These are phyloP conservation scores for Musa balbisiana DNA, from an alignment of 202 grass and related monocot species.

Conservation along the genomic window DNA sequence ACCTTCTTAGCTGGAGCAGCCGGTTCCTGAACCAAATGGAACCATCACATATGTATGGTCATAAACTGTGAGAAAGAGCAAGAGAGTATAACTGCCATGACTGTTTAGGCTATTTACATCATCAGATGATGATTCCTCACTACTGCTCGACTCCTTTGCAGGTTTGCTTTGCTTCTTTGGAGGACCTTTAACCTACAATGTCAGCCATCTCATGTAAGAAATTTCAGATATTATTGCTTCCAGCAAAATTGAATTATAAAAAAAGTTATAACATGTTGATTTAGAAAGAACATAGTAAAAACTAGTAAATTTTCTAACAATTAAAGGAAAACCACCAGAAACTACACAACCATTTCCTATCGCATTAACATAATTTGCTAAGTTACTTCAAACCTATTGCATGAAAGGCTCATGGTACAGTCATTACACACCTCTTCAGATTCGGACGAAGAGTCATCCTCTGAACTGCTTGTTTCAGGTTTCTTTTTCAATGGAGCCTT, in stretches of 20 bases:
- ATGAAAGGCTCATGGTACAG: background rate
- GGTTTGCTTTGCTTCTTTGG: constrained; percentile 16
- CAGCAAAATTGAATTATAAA: too few relatives aligned
- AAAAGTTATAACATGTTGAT: too few relatives aligned
- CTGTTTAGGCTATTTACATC: constrained; percentile 9
- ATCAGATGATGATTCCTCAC: constrained; percentile 26
- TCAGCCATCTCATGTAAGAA: background rate
- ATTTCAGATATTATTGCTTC: background rate
- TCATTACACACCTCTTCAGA: constrained; percentile 44
- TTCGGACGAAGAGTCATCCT: constrained; percentile 35
- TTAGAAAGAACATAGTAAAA: background rate
- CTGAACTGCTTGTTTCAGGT: constrained; percentile 37
- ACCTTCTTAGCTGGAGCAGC: constrained; percentile 7
- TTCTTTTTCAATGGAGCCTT: constrained; percentile 36
- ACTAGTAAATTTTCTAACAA: too few relatives aligned
- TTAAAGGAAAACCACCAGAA: too few relatives aligned
- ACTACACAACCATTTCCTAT: too few relatives aligned
- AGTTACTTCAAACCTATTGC: background rate
- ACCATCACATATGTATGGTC: background rate
- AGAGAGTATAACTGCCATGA: too few relatives aligned
- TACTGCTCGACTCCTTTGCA: constrained; percentile 14
- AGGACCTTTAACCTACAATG: constrained; percentile 18
- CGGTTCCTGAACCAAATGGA: constrained; percentile 19
- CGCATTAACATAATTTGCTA: too few relatives aligned
- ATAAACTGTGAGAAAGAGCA: too few relatives aligned